These are phyloP conservation scores for Penicillium silybi DNA, from an alignment of 495 filamentous ascomycete genomes.

Conservation along the genomic window DNA sequence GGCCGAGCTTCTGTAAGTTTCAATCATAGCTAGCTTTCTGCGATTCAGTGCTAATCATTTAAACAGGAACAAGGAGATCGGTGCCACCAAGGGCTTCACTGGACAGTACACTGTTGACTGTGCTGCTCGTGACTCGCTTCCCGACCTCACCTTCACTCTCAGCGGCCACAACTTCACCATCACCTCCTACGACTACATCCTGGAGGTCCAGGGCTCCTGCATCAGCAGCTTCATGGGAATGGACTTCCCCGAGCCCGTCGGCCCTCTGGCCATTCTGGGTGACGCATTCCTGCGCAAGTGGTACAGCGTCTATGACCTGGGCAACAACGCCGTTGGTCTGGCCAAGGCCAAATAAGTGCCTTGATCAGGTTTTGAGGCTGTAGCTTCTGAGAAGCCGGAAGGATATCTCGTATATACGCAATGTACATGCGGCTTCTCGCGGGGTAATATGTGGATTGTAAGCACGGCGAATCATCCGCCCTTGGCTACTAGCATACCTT, in stretches of 20 bases:
- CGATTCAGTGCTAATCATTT: not conserved
- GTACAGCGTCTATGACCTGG: conserved; percentile 96
- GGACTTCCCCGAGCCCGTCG: conserved; percentile 89
- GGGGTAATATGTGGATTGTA: conserved; percentile 3
- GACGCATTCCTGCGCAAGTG: conserved; percentile 96
- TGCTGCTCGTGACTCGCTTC: conserved; percentile 71
- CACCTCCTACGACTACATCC: conserved; percentile 84
- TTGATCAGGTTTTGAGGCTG: conserved; percentile 1
- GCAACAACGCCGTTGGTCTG: conserved; percentile 78
- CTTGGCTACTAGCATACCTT: conserved; percentile 10
- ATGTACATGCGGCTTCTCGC: conserved; percentile 10
- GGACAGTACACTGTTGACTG: conserved; percentile 96
- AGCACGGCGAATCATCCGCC: not conserved
- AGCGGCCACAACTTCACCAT: conserved; percentile 90
- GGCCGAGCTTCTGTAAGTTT: conserved; percentile 79
- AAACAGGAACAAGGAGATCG: conserved; percentile 83
- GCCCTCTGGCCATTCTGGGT: conserved; percentile 92
- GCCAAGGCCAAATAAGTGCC: conserved; percentile 67
- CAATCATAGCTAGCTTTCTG: not conserved
- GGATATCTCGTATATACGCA: conserved; percentile 20
- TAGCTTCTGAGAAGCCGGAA: conserved; percentile 11
- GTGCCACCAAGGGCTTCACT: conserved; percentile 92
- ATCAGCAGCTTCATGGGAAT: conserved; percentile 98
- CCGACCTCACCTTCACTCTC: conserved; percentile 86
- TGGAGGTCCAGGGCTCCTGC: conserved; percentile 92